Base-by-base conservation (phyloP, 768 basidiomycete genomes). In the Cyclocybe cylindracea region DNA sequence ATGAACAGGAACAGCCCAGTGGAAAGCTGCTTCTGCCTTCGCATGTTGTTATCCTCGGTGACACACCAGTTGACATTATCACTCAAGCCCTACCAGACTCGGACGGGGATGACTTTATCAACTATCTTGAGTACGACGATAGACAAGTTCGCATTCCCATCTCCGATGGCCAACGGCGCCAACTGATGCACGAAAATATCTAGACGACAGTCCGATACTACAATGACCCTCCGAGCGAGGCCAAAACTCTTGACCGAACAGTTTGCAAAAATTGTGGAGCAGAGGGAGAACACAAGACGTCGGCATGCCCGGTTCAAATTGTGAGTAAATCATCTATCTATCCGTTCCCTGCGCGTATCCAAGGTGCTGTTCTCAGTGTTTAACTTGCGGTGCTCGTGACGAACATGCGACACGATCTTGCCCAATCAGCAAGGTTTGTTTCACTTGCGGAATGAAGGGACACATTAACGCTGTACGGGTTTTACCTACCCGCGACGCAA, bases 391-490 rank as follows among this genome's bases (percentile, higher is more conserved):
- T 51, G 87, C 78, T 31, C 82, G 86, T 44, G 81, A 92, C 60
- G 90, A 92, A 54, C 91, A 93, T 66, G 73, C 77, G 3, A 91
- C 91, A 13, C 76, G 85, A 37, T 82, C 83, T 45, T 93, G 90
- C 68, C 89, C 90, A 2, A 86, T 90, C 54, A 85, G 83, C 68
- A 91, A 91, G 67, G 84, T 79, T 0, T 93, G 91, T 61, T 92
- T 83, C 60, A 78, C 75, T 3, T 93, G 91, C 59, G 87, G 87
- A 11, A 89, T 90, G 87, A 89, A 87, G 63, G 91, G 91, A 2
- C 90, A 91, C 61, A 80, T 91, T 48, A 88, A 79, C 56, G 76
- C 72, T 50, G 90, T 89, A 57, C 44, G 78, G 66, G 2, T 34
- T 37, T 11, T 16, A 14, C 1, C 44, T 33, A 24, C 3, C 38